Evolutionary conservation across 1,139 yeast genomes (phyloP).

Genomic region (Magnusiomyces paraingens): DNA sequence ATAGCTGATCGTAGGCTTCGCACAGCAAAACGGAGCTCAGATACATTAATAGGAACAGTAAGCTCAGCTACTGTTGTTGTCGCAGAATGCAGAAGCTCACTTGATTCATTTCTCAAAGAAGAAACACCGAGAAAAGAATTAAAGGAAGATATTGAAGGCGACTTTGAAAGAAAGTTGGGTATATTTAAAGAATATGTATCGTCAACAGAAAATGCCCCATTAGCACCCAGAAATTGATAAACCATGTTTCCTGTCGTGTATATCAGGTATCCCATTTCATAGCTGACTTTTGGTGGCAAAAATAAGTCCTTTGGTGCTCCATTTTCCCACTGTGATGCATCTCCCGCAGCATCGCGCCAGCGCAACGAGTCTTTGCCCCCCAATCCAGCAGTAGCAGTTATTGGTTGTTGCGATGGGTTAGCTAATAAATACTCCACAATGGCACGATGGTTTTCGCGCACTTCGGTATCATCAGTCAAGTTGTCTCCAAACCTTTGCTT

Average conservation of each 20-base stretch:
- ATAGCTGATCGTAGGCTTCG: too few relatives aligned
- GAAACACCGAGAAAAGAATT: too few relatives aligned
- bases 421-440: constrained; percentile 10
- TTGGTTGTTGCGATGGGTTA: constrained; percentile 11
- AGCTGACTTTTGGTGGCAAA: constrained; percentile 12
- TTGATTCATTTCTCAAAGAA: too few relatives aligned
- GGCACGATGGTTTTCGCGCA: constrained; percentile 16
- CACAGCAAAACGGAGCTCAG: too few relatives aligned
- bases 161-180: constrained; percentile 16
- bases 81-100: too few relatives aligned
- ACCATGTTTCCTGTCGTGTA: constrained; percentile 13
- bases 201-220: constrained; percentile 17
- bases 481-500: background rate
- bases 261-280: constrained; percentile 9
- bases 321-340: too few relatives aligned
- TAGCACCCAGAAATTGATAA: background rate
- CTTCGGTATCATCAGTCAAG: constrained; percentile 12
- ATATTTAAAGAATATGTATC: constrained; percentile 20
- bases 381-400: constrained; percentile 18
- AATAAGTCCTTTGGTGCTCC: constrained; percentile 3
- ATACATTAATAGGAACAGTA: too few relatives aligned
- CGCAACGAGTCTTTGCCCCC: too few relatives aligned
- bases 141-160: too few relatives aligned
- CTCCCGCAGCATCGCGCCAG: too few relatives aligned
- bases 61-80: too few relatives aligned